A percentile compares a stretch with the other conserved stretches of the same genome.
Evolutionary conservation across 2,329 filamentous ascomycete genomes (phyloP).

Genomic region (Pseudopithomyces chartarum): DNA sequence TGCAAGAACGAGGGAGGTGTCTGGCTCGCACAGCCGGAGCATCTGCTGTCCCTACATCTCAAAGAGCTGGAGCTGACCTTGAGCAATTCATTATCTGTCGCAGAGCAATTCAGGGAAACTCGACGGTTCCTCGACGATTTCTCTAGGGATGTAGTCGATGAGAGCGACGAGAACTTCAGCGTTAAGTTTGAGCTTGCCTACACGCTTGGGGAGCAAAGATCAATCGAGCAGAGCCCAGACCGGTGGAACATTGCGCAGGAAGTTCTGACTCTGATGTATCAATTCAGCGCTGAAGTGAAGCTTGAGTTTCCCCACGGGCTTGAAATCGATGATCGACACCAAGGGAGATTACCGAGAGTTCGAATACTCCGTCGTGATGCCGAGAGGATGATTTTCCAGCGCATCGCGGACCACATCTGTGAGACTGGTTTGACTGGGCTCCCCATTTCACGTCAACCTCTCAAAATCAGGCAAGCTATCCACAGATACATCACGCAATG

Average conservation of each 20-base stretch:
- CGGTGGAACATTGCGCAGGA: constrained; percentile 63
- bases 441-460: constrained; percentile 47
- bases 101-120: constrained; percentile 43
- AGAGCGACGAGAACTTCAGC: constrained; percentile 68
- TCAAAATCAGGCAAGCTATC: constrained; percentile 38
- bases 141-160: constrained; percentile 65
- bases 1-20: constrained; percentile 60
- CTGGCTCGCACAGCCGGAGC: constrained; percentile 66
- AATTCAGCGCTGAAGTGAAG: constrained; percentile 31
- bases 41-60: constrained; percentile 67
- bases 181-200: constrained; percentile 67
- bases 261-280: constrained; percentile 55
- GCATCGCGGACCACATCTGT: not conserved
- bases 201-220: constrained; percentile 59
- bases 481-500: constrained; percentile 52
- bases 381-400: not conserved
- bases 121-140: constrained; percentile 53
- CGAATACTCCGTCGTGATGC: constrained; percentile 42
- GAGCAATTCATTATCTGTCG: constrained; percentile 30
- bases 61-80: constrained; percentile 61
- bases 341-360: constrained; percentile 28
- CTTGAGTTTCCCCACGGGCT: constrained; percentile 49
- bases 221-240: constrained; percentile 58
- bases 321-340: constrained; percentile 44
- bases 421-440: constrained; percentile 40